Base-by-base conservation (phyloP, 1,284 basidiomycete genomes). In the Limonomyces culmigenus region DNA sequence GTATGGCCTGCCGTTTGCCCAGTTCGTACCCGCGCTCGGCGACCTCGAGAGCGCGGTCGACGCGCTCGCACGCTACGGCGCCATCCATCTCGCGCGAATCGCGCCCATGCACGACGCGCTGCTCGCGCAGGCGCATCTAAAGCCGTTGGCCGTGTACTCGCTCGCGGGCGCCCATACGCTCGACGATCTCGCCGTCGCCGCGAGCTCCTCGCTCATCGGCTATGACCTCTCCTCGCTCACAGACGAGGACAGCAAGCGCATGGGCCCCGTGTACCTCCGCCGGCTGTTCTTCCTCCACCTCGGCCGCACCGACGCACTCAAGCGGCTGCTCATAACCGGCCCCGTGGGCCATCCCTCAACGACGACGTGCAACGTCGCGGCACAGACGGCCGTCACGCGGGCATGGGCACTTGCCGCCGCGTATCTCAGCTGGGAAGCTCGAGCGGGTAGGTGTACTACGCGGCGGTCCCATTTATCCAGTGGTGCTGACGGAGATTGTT, bases 331-430 rank as follows among this genome's bases (percentile, higher is more conserved):
- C 8, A 53, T 71, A 11, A 60, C 65, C 8, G 74, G 73, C 0
- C 75, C 75, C 8, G 64, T 66, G 32, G 67, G 70, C 1, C 75
- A 78, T 49, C 54, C 69, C 11, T 70, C 73, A 5, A 74, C 68
- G 0, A 47, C 58, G 5, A 47, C 51, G 19, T 76, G 74, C 42
- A 69, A 74, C 46, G 69, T 70, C 42, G 50, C 59, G 1, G 68
- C 73, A 44, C 74, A 77, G 50, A 75, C 74, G 50, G 70, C 61
- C 41, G 43, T 76, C 25, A 70, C 68, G 2, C 54, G 73, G 30
- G 74, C 74, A 3, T 76, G 73, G 73, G 72, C 73, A 30, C 48
- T 76, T 32, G 74, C 73, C 15, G 67, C 67, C 1, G 74, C 74
- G 3, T 76, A 76, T 50, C 62, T 76, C 12, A 69, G 70, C 10